Conservation (phyloP, 345 rosid genomes). For the Melastoma malabathricum region DNA sequence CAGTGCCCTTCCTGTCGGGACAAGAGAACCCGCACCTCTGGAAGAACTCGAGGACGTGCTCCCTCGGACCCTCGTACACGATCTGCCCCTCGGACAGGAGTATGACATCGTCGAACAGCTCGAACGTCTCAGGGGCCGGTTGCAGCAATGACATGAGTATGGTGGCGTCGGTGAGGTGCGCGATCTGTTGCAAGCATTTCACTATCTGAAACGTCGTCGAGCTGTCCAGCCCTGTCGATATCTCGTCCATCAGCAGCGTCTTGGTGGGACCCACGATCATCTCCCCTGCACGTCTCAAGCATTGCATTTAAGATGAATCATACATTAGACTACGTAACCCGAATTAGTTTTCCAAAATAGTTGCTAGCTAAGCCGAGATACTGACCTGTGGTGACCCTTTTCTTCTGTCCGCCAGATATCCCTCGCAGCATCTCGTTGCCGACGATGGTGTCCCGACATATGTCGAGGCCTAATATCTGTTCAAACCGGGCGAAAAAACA, state of each 20-base stretch:
- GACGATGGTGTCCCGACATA: conserved; percentile 67
- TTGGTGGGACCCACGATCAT: conserved; percentile 92
- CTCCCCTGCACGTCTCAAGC: conserved; percentile 38
- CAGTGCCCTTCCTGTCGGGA: conserved; percentile 74
- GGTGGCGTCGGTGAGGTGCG: conserved; percentile 52
- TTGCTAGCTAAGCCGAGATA: neutral
- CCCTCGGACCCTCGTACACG: conserved; percentile 77
- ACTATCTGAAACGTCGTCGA: conserved; percentile 79
- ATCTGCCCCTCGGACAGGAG: conserved; percentile 73
- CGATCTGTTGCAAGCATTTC: conserved; percentile 70
- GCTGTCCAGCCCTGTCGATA: conserved; percentile 88
- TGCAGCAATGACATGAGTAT: conserved; percentile 67
- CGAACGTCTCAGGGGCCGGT: conserved; percentile 77
- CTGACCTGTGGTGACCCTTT: conserved; percentile 73
- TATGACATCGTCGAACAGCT: conserved; percentile 64
- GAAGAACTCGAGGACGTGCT: conserved; percentile 45
- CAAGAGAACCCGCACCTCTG: conserved; percentile 47
- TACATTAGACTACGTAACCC: no score
- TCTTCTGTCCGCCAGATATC: conserved; percentile 83
- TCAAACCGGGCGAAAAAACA: no score
- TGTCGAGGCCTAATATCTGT: conserved; percentile 73
- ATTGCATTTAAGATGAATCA: no score
- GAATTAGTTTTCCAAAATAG: no score
- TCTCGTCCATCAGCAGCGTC: conserved; percentile 83
- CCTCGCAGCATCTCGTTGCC: conserved; percentile 77